Conservation (phyloP, 2,329 filamentous ascomycete genomes). For the Didymella pomorum region DNA sequence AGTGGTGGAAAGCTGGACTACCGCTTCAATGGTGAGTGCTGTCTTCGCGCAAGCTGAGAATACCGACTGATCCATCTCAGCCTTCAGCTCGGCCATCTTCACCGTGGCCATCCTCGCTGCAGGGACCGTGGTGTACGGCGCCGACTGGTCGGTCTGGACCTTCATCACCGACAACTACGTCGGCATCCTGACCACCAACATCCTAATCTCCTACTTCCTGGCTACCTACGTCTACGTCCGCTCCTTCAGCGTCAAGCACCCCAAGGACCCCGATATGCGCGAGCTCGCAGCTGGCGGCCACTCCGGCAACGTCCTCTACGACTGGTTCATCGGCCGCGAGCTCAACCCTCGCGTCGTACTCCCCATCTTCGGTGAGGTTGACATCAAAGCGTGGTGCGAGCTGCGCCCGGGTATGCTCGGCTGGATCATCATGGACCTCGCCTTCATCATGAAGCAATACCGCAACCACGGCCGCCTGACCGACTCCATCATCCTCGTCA, state of each 20-base stretch:
- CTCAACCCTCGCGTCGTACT: constrained; percentile 86
- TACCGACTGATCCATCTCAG: constrained; percentile 55
- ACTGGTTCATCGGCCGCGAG: constrained; percentile 96
- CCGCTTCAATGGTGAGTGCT: constrained; percentile 67
- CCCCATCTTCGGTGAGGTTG: constrained; percentile 82
- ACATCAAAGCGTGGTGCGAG: constrained; percentile 91
- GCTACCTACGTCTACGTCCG: constrained; percentile 81
- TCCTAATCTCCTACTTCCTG: constrained; percentile 75
- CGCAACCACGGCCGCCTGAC: constrained; percentile 82
- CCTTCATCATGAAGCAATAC: constrained; percentile 89
- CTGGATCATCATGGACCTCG: constrained; percentile 85
- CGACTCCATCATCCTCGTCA: constrained; percentile 84
- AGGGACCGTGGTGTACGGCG: constrained; percentile 78
- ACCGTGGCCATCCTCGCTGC: constrained; percentile 75
- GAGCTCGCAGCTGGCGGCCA: constrained; percentile 84
- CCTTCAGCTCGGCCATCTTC: constrained; percentile 76
- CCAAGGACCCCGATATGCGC: constrained; percentile 74
- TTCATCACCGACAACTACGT: constrained; percentile 93
- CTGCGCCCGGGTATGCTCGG: constrained; percentile 90
- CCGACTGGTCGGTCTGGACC: constrained; percentile 86
- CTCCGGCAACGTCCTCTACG: constrained; percentile 86
- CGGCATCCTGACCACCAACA: constrained; percentile 83
- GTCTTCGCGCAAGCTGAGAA: no score
- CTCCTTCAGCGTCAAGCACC: constrained; percentile 78
- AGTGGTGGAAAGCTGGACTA: constrained; percentile 81